Evolutionary conservation across 805 yeast species (phyloP).

Genomic region (Yarrowia porcina): DNA sequence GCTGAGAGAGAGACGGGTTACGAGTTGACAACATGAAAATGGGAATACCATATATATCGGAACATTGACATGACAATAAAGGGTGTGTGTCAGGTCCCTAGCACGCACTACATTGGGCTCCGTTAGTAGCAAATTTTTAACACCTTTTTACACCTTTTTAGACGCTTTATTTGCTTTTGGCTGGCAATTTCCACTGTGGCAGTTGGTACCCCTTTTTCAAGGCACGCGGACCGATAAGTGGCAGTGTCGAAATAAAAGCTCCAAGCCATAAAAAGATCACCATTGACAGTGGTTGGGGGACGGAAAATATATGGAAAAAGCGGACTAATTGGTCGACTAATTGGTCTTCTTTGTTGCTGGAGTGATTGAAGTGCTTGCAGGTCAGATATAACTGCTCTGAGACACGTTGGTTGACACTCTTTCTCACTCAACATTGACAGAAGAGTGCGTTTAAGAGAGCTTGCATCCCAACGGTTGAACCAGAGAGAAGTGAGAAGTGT

Average conservation of each 20-base stretch:
- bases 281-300: background rate
- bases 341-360: too few relatives aligned
- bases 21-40: too few relatives aligned
- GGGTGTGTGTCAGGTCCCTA: too few relatives aligned
- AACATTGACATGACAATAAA: too few relatives aligned
- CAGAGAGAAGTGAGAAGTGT: background rate
- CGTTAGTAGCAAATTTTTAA: background rate
- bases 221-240: background rate
- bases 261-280: background rate
- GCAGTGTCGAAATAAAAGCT: background rate
- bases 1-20: too few relatives aligned
- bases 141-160: background rate
- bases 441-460: background rate
- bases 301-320: background rate
- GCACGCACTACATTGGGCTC: background rate
- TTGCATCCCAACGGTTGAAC: background rate
- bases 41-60: too few relatives aligned
- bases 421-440: background rate
- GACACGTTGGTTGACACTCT: background rate
- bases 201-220: background rate
- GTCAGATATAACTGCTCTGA: too few relatives aligned
- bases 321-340: too few relatives aligned
- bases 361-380: too few relatives aligned
- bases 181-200: background rate
- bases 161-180: background rate